A percentile compares a stretch with the other conserved stretches of the same genome.
Conservation (phyloP, 2,329 filamentous ascomycete species). For the Monilinia fructicola region DNA sequence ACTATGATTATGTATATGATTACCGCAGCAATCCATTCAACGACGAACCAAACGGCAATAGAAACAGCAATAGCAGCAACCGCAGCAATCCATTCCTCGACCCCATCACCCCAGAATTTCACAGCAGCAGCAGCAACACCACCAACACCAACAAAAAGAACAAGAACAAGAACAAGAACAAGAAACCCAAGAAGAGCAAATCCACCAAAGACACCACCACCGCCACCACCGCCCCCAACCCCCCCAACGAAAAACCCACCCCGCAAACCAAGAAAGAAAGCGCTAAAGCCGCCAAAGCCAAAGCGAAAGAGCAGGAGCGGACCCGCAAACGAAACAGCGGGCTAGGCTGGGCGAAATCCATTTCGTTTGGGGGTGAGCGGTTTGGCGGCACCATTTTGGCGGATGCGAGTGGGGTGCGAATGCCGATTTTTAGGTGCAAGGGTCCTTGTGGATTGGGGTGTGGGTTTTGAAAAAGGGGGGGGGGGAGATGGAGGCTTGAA, state of each 20-base stretch:
- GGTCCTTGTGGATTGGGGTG: slow-evolving; percentile 12
- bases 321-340: slow-evolving; percentile 14
- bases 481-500: too few relatives aligned
- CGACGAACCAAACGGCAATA: not conserved
- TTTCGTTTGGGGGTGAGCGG: slow-evolving; percentile 19
- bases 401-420: slow-evolving; percentile 9
- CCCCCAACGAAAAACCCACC: not conserved
- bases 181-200: not conserved
- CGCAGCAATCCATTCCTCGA: slow-evolving; percentile 3
- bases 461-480: not conserved
- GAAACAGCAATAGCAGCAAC: not conserved
- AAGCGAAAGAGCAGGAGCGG: slow-evolving; percentile 9
- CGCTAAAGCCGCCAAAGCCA: slow-evolving; percentile 1
- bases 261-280: not conserved
- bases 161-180: not conserved
- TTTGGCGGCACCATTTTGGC: slow-evolving; percentile 18
- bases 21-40: not conserved
- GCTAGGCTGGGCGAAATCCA: slow-evolving; percentile 17
- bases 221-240: not conserved
- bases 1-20: not conserved
- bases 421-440: slow-evolving; percentile 20
- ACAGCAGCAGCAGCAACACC: not conserved
- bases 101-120: not conserved
- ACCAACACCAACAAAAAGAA: not conserved
- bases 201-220: not conserved